Conservation (phyloP, 139 green algal species). For the Micromonas pusilla region DNA sequence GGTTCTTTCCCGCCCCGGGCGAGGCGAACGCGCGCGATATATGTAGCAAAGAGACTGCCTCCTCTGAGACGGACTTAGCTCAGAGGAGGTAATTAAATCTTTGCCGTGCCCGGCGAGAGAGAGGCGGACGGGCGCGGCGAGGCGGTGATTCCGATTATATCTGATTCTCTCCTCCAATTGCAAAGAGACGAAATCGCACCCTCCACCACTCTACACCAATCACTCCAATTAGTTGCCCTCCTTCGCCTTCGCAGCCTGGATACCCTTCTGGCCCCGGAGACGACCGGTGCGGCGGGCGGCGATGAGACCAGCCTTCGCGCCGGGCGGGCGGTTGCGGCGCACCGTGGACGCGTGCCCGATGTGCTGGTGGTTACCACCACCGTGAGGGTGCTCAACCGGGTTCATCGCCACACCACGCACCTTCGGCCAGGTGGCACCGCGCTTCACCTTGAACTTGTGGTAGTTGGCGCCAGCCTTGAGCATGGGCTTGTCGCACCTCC, state of each 20-base stretch:
- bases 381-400: constrained; percentile 98
- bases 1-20: too few species aligned
- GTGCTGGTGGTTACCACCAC: constrained; percentile 99
- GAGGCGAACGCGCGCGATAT: too few species aligned
- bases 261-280: constrained; percentile 31
- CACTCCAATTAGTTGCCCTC: neutral
- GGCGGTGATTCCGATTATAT: too few species aligned
- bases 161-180: too few species aligned
- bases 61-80: neutral
- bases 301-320: constrained; percentile 81
- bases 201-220: too few species aligned
- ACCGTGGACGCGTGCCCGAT: constrained; percentile 98
- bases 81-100: constrained; percentile 14
- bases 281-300: constrained; percentile 70
- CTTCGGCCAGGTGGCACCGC: constrained; percentile 79
- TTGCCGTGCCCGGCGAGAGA: neutral
- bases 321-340: constrained; percentile 70
- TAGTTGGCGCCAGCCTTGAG: constrained; percentile 93
- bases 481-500: constrained; percentile 98
- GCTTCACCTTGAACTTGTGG: constrained; percentile 96
- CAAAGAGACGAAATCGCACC: too few species aligned
- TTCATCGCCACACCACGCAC: constrained; percentile 99
- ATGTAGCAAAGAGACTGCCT: constrained; percentile 19
- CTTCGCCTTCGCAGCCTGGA: constrained; percentile 10
- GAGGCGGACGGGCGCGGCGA: neutral